phyloP scores from a whole-genome alignment of 345 rosid species.

The Melaleuca quinquenervia region DNA sequence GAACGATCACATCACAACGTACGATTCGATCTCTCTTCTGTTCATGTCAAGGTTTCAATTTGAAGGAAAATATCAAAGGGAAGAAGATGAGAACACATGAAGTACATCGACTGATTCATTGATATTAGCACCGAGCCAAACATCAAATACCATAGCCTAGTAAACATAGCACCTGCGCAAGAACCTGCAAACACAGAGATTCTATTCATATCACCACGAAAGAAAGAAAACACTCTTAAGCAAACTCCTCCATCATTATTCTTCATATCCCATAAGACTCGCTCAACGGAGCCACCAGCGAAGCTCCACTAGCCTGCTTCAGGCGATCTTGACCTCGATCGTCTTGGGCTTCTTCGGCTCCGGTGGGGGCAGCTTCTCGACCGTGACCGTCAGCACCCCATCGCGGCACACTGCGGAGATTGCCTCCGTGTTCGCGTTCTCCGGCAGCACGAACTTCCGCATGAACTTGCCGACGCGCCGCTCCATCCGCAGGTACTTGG shows the following conservation, averaged over 20 bases:
- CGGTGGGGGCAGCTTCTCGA: conserved; percentile 72
- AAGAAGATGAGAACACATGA: neutral
- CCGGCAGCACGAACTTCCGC: conserved; percentile 67
- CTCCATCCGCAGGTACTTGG: conserved; percentile 73
- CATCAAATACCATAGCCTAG: neutral
- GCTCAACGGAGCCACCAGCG: rapidly evolving
- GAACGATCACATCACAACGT: neutral
- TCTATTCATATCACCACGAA: no score
- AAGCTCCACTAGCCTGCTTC: neutral
- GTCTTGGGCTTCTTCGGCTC: conserved; percentile 70
- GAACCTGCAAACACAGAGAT: neutral
- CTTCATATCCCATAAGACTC: neutral
- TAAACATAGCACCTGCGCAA: neutral
- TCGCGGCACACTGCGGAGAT: conserved; percentile 60
- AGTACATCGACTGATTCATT: neutral
- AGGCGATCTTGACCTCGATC: conserved; percentile 65
- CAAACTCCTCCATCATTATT: neutral
- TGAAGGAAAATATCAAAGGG: rapidly evolving
- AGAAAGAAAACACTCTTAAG: neutral
- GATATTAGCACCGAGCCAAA: neutral
- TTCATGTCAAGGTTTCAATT: rapidly evolving
- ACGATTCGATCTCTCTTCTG: rapidly evolving
- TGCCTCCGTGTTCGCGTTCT: conserved; percentile 51
- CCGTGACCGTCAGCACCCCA: conserved; percentile 66
- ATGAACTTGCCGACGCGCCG: conserved; percentile 65